These are phyloP conservation scores for Beta vulgaris DNA, from an alignment of 148 eudicot genomes.

Conservation along the genomic window DNA sequence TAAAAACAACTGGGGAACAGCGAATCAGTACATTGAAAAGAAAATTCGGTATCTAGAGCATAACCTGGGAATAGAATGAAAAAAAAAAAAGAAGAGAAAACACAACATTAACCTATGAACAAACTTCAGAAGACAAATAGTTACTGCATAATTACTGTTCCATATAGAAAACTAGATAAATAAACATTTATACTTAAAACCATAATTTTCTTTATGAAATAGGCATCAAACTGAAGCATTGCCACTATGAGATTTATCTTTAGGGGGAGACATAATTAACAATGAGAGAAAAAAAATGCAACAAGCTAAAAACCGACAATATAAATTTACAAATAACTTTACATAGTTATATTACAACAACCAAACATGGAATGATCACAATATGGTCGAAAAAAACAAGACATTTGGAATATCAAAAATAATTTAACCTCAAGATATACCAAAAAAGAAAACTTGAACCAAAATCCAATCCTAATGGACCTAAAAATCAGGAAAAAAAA, in stretches of 20 bases:
- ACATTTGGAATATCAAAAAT: not conserved
- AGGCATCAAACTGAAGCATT: not conserved
- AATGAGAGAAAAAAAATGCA: not conserved
- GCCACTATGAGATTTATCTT: not conserved
- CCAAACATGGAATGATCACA: conserved; percentile 9
- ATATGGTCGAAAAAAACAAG: not conserved
- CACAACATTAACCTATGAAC: too few relatives aligned
- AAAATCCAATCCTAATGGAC: not conserved
- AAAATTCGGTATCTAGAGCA: not conserved
- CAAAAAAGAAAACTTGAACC: not conserved
- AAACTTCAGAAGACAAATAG: too few relatives aligned
- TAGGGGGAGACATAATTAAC: too few relatives aligned
- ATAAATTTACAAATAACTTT: not conserved
- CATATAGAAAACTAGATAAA: too few relatives aligned
- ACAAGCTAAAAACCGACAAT: not conserved
- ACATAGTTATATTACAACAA: not conserved
- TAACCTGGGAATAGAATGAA: not conserved
- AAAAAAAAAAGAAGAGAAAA: too few relatives aligned
- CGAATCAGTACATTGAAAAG: too few relatives aligned
- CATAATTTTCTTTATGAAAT: too few relatives aligned
- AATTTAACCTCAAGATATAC: not conserved
- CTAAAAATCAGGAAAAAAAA: not conserved
- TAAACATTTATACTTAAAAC: too few relatives aligned
- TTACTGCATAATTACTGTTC: too few relatives aligned
- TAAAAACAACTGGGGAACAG: too few relatives aligned